These are phyloP conservation scores for Neurospora sp. DNA, from an alignment of 495 filamentous ascomycete genomes.

Conservation along the genomic window DNA sequence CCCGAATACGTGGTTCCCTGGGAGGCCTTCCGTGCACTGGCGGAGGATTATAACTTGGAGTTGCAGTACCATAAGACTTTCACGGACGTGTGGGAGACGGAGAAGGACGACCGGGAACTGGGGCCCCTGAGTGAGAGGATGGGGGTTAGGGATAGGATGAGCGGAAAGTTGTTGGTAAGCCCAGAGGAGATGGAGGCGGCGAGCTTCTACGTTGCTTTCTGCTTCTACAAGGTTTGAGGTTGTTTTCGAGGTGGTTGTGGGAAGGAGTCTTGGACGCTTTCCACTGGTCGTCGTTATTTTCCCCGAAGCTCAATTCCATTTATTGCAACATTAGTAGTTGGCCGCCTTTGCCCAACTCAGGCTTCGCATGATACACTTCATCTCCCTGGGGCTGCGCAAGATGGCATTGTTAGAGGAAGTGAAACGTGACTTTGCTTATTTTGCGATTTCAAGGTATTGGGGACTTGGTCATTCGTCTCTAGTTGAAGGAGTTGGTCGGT, in stretches of 20 bases:
- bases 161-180: slow-evolving; percentile 57
- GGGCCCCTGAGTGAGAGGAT: slow-evolving; percentile 84
- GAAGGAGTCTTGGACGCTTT: background rate
- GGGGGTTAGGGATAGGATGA: slow-evolving; percentile 68
- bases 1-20: slow-evolving; percentile 98
- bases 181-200: slow-evolving; percentile 84
- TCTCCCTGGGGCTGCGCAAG: background rate
- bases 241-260: background rate
- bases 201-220: slow-evolving; percentile 84
- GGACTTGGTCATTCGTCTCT: background rate
- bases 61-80: slow-evolving; percentile 86
- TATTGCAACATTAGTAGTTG: background rate
- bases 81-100: slow-evolving; percentile 78
- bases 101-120: slow-evolving; percentile 70
- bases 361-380: background rate
- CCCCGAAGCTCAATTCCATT: background rate
- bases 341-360: background rate
- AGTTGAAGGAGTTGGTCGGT: background rate
- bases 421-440: background rate
- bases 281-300: background rate
- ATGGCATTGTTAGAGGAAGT: background rate
- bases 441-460: background rate
- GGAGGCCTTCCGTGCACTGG: slow-evolving; percentile 90
- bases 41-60: slow-evolving; percentile 94
- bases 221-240: slow-evolving; percentile 78